Evolutionary conservation across 768 basidiomycete genomes (phyloP).

Genomic region (Tulasnella sp.): DNA sequence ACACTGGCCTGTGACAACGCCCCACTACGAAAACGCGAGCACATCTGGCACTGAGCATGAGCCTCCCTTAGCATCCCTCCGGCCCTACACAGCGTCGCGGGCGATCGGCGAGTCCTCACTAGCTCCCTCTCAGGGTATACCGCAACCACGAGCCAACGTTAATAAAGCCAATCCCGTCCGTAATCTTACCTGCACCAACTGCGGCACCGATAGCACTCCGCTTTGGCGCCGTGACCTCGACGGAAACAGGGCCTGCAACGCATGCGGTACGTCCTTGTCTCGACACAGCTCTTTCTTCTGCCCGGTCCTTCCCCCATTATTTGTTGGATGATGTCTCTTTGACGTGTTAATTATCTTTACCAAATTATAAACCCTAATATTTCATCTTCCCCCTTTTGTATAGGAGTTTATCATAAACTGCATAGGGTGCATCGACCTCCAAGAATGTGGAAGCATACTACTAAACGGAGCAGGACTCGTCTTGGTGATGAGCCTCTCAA

Average conservation of each 20-base stretch:
- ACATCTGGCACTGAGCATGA: slow-evolving; percentile 31
- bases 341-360: not conserved
- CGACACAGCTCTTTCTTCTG: slow-evolving; percentile 25
- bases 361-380: slow-evolving; percentile 25
- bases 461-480: slow-evolving; percentile 95
- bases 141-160: slow-evolving; percentile 15
- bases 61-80: not conserved
- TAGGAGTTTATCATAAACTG: slow-evolving; percentile 96
- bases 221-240: slow-evolving; percentile 86
- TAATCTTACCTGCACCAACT: slow-evolving; percentile 80
- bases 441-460: slow-evolving; percentile 98
- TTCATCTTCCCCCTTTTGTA: slow-evolving; percentile 31
- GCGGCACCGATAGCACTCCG: slow-evolving; percentile 84
- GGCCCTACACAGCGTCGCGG: slow-evolving; percentile 15
- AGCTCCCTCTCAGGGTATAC: not conserved
- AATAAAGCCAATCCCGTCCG: slow-evolving; percentile 63
- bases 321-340: not conserved
- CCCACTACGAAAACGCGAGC: not conserved
- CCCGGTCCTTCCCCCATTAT: not conserved
- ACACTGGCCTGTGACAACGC: slow-evolving; percentile 27
- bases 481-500: slow-evolving; percentile 55
- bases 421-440: slow-evolving; percentile 96
- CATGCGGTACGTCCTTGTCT: slow-evolving; percentile 67
- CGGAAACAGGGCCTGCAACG: slow-evolving; percentile 92
- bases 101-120: not conserved